These are phyloP conservation scores for Eutypella sp. DNA, from an alignment of 2,329 filamentous ascomycete species.

Conservation along the genomic window DNA sequence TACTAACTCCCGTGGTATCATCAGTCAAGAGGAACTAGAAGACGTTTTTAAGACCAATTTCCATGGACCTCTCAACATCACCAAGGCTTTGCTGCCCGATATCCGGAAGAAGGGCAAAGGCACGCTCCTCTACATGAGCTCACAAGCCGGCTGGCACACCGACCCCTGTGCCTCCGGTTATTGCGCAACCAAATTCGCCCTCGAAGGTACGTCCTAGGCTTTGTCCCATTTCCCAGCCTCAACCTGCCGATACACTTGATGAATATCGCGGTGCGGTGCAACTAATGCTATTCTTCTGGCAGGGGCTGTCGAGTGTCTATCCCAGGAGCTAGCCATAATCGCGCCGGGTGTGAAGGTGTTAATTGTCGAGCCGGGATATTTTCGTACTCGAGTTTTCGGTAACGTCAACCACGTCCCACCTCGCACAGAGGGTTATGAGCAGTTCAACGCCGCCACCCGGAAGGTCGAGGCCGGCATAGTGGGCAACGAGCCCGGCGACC, in stretches of 20 bases:
- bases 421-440: constrained; percentile 20
- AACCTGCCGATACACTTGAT: background rate
- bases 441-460: constrained; percentile 26
- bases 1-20: background rate
- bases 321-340: constrained; percentile 13
- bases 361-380: constrained; percentile 34
- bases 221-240: constrained; percentile 1
- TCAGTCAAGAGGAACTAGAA: constrained; percentile 22
- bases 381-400: constrained; percentile 33
- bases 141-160: constrained; percentile 28
- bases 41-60: constrained; percentile 31
- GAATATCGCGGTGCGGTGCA: background rate
- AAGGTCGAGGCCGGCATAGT: constrained; percentile 22
- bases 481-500: constrained; percentile 20
- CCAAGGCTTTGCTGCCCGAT: constrained; percentile 28
- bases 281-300: background rate
- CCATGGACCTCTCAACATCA: constrained; percentile 32
- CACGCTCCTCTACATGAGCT: constrained; percentile 31
- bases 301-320: constrained; percentile 6
- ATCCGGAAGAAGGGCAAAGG: constrained; percentile 25
- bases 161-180: constrained; percentile 24
- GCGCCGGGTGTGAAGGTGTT: constrained; percentile 26
- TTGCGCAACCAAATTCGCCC: constrained; percentile 19
- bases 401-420: constrained; percentile 26
- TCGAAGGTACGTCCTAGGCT: constrained; percentile 16